Conservation (phyloP, 768 basidiomycete species). For the Floccularia luteovirens region DNA sequence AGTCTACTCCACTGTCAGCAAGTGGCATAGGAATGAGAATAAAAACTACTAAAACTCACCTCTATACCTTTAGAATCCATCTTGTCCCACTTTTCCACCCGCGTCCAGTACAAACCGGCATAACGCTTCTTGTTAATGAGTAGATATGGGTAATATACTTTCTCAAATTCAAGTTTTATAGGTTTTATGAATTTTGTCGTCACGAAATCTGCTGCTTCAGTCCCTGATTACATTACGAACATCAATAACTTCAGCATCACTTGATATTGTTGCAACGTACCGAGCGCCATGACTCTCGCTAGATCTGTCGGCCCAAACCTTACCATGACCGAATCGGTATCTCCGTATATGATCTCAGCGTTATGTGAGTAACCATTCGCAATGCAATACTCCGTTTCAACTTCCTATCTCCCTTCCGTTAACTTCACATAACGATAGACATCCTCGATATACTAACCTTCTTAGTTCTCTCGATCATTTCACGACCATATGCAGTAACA, state of each 20-base stretch:
- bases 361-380: constrained; percentile 83
- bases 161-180: constrained; percentile 99
- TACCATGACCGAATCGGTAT: constrained; percentile 99
- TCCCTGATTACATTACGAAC: constrained; percentile 40
- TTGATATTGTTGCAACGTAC: constrained; percentile 31
- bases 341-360: constrained; percentile 95
- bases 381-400: constrained; percentile 80
- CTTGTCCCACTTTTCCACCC: constrained; percentile 92
- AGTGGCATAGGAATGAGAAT: neutral
- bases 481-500: constrained; percentile 91
- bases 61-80: constrained; percentile 99
- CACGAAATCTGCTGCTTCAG: constrained; percentile 88
- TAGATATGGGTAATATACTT: constrained; percentile 97
- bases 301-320: constrained; percentile 90
- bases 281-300: constrained; percentile 81
- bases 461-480: constrained; percentile 99
- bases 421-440: neutral
- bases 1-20: constrained; percentile 44
- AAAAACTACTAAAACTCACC: constrained; percentile 55
- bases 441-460: constrained; percentile 35
- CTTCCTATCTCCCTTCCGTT: constrained; percentile 46
- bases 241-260: neutral
- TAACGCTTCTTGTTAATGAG: constrained; percentile 99
- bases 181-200: constrained; percentile 89
- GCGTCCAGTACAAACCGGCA: constrained; percentile 97